Evolutionary conservation across 108 stramenopile species (phyloP).

Genomic region (Skeletonema grethae): DNA sequence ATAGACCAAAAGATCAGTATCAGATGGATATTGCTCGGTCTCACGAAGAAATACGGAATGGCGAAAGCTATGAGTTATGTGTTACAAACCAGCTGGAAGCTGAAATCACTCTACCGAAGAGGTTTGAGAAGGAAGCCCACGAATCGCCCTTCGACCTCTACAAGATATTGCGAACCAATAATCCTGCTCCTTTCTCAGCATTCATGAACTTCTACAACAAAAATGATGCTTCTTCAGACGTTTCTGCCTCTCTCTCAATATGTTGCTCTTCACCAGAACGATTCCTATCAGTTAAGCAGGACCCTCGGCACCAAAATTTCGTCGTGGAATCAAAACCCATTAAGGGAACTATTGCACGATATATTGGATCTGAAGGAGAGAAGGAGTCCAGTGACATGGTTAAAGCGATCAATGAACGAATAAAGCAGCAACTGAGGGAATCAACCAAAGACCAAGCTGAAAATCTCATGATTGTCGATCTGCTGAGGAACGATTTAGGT

Average conservation of each 20-base stretch:
- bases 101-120: conserved; percentile 13
- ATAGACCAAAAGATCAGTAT: conserved; percentile 62
- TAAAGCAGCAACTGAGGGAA: conserved; percentile 54
- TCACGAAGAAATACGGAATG: conserved; percentile 78
- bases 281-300: conserved; percentile 76
- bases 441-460: conserved; percentile 90
- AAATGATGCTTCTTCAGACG: neutral
- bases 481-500: conserved; percentile 94
- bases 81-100: conserved; percentile 87
- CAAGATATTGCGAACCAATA: conserved; percentile 68
- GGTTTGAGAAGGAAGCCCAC: conserved; percentile 8
- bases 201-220: conserved; percentile 58
- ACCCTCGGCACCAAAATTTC: conserved; percentile 24
- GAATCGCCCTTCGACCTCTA: conserved; percentile 71
- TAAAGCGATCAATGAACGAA: conserved; percentile 53
- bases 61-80: conserved; percentile 94
- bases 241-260: conserved; percentile 61
- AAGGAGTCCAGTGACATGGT: conserved; percentile 39
- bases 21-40: conserved; percentile 64
- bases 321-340: conserved; percentile 96
- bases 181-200: conserved; percentile 94
- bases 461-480: conserved; percentile 98
- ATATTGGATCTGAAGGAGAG: conserved; percentile 44
- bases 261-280: conserved; percentile 96
- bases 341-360: conserved; percentile 88